Evolutionary conservation across 176 grass and related monocot species (phyloP).

Genomic region (maize (Zea mays)): DNA sequence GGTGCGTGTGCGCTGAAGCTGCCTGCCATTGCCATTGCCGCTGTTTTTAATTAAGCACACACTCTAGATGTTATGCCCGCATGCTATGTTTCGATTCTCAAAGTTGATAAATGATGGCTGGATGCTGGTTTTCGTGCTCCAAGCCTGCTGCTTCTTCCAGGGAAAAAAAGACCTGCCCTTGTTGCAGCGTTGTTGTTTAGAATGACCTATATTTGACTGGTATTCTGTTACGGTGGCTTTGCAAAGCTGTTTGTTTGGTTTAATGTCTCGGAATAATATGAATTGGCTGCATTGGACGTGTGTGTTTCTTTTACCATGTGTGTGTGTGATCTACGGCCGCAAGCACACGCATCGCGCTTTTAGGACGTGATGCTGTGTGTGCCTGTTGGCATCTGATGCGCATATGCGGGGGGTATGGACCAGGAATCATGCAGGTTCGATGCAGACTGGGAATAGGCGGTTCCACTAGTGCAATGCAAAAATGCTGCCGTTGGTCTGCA

Average conservation of each 20-base stretch:
- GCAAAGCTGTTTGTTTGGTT: background rate
- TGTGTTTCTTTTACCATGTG: background rate
- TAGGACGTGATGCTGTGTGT: background rate
- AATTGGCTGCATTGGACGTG: background rate
- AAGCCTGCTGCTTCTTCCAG: background rate
- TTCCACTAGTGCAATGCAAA: background rate
- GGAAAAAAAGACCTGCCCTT: constrained; percentile 19
- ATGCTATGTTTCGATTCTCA: constrained; percentile 8
- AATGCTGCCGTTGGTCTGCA: background rate
- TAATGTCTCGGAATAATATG: background rate
- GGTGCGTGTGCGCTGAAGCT: constrained; percentile 22
- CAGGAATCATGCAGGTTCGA: background rate
- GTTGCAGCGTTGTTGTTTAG: constrained; percentile 28
- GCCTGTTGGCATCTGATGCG: background rate
- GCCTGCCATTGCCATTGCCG: constrained; percentile 15
- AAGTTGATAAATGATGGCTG: constrained; percentile 55
- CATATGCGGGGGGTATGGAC: background rate
- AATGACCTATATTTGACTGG: constrained; percentile 40
- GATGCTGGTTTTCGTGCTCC: constrained; percentile 42
- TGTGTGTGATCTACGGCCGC: background rate
- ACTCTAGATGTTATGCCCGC: constrained; percentile 25
- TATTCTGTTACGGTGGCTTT: constrained; percentile 14
- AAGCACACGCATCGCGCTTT: background rate
- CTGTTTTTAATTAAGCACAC: constrained; percentile 40
- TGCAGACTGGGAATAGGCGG: background rate